These are phyloP conservation scores for Chlamydomonas schloesseri DNA, from an alignment of 139 green algal species.

Conservation along the genomic window DNA sequence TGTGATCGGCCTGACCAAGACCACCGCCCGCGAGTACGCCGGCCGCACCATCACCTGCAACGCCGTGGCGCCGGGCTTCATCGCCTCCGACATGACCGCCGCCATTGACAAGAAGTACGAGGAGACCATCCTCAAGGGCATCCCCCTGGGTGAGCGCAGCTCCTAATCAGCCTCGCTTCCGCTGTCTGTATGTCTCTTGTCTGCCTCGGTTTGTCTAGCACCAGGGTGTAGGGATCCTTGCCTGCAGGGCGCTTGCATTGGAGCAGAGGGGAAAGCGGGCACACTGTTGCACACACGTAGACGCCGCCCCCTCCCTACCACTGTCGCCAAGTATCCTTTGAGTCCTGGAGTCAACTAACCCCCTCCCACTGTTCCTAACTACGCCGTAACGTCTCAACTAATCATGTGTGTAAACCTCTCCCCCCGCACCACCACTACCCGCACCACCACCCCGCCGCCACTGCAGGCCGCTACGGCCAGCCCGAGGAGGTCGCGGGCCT, in stretches of 20 bases:
- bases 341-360: no score
- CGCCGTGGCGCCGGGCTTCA: conserved; percentile 92
- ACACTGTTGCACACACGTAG: no score
- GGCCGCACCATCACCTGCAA: conserved; percentile 86
- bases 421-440: neutral
- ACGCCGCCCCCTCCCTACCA: no score
- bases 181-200: no score
- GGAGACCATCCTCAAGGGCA: conserved; percentile 84
- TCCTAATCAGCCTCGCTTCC: no score
- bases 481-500: conserved; percentile 92
- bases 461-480: conserved; percentile 85
- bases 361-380: no score
- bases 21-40: conserved; percentile 84
- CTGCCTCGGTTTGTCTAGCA: no score
- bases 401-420: neutral
- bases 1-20: conserved; percentile 92
- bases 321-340: no score
- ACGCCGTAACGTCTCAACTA: no score
- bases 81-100: conserved; percentile 90
- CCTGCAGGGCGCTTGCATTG: no score
- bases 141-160: conserved; percentile 68
- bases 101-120: conserved; percentile 93
- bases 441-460: neutral
- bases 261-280: no score
- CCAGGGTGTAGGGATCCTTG: no score